Base-by-base conservation (phyloP, 306 rosid species). In the Rubus idaeus region DNA sequence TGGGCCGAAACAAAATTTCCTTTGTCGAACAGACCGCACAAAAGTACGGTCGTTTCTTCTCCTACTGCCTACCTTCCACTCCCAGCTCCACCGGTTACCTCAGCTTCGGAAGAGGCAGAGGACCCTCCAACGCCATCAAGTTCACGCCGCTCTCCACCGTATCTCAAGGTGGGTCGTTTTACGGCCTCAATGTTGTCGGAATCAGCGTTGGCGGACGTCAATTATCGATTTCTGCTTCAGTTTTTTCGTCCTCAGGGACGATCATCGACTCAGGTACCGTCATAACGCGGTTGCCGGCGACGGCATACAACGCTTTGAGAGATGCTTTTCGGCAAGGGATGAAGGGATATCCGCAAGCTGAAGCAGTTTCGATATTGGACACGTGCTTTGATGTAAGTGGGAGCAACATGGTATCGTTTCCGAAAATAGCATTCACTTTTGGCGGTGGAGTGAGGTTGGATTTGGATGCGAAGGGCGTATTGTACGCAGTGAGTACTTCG, bases 1-100 rank as follows among this genome's bases (percentile, higher is more conserved):
- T 94, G 2, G 98, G 91, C 65, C 89, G 97, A n/a, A 80, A 82
- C 80, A 81, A 77, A 0, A 78, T 89, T 75, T 94, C 98, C 60
- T 10, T 94, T 5, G 84, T 94, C 71, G 82, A 88, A 69, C 98
- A 91, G 57, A 90, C 92, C 0, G 82, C 91, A 16, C 3, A 50
- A 5, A 89, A 85, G 37, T 94, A 88, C 72, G 10, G 73, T 2
- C 84, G 81, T 30, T 10, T 69, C 42, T 91, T 94, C 85, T 87
- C 97, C 45, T 94, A 94, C 70, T 94, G 97, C 56, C 87, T 94
- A 1, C 98, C 97, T 0, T 72, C 89, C 53, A 83, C 84, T n/a
- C 4, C 93, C 7, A 87, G 92, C 77, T 41, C 69, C 20, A 75
- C 85, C 9, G 97, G 97, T 13, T 73, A 79, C 61, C 90, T 91